These are phyloP conservation scores for Russula sp. DNA, from an alignment of 768 basidiomycete genomes.

Conservation along the genomic window DNA sequence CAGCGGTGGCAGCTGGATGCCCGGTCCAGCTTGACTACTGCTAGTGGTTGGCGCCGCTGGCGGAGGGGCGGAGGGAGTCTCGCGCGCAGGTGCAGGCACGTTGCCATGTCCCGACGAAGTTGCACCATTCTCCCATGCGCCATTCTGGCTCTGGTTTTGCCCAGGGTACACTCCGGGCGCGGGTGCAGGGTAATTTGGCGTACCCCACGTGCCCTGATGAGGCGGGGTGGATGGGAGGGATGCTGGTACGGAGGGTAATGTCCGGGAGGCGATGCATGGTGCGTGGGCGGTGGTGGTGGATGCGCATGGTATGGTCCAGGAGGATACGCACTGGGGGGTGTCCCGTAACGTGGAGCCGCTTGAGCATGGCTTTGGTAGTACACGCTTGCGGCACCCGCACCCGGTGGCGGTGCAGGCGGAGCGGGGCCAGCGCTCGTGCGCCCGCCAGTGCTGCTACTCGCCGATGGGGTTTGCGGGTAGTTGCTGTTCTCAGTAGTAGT, in stretches of 20 bases:
- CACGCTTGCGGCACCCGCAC: slow-evolving; percentile 18
- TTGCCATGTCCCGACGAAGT: slow-evolving; percentile 13
- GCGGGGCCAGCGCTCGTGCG: slow-evolving; percentile 22
- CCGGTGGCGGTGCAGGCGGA: slow-evolving; percentile 18
- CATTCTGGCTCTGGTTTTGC: slow-evolving; percentile 9
- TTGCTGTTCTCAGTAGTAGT: slow-evolving; percentile 9
- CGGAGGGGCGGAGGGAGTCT: slow-evolving; percentile 2
- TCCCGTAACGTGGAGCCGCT: slow-evolving; percentile 17
- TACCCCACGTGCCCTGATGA: slow-evolving; percentile 5
- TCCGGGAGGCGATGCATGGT: slow-evolving; percentile 17
- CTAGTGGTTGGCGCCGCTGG: slow-evolving; percentile 1
- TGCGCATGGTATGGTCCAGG: slow-evolving; percentile 8
- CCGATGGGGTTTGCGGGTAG: slow-evolving; percentile 10
- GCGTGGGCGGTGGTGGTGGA: slow-evolving; percentile 12
- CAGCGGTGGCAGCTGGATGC: slow-evolving; percentile 26
- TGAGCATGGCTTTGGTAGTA: slow-evolving; percentile 26
- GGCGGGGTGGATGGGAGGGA: slow-evolving; percentile 25
- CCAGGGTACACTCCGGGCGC: slow-evolving; percentile 18
- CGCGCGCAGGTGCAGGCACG: slow-evolving; percentile 13
- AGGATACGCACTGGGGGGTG: slow-evolving; percentile 19
- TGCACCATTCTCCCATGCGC: slow-evolving; percentile 14
- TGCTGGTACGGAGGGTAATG: slow-evolving; percentile 25
- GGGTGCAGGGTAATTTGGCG: slow-evolving; percentile 16
- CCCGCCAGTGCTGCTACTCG: slow-evolving; percentile 15
- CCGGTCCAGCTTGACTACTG: background rate